Conservation (phyloP, 2,329 filamentous ascomycete species). For the Periglandula ipomoeae region DNA sequence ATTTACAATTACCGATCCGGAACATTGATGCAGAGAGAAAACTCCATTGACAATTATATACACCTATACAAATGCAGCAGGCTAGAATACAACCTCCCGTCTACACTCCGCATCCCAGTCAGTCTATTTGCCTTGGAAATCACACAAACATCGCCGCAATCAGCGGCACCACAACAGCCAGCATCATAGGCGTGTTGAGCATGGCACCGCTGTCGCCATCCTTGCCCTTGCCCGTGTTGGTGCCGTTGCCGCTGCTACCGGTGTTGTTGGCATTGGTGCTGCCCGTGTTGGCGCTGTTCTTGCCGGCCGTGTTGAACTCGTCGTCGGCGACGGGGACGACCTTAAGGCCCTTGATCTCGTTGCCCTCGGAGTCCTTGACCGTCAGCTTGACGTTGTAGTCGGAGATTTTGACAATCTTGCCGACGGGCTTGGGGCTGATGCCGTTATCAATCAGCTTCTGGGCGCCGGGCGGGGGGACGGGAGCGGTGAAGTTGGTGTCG, state of each 20-base stretch:
- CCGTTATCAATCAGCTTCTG: conserved; percentile 69
- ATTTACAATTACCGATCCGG: too few species aligned
- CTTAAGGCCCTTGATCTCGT: conserved; percentile 33
- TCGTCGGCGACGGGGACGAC: conserved; percentile 37
- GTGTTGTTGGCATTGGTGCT: conserved; percentile 13
- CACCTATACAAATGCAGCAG: too few species aligned
- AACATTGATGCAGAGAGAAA: too few species aligned
- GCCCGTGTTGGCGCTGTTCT: conserved; percentile 29
- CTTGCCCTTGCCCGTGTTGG: conserved; percentile 4
- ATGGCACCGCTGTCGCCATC: conserved; percentile 18
- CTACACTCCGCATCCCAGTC: too few species aligned
- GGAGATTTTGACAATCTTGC: conserved; percentile 60
- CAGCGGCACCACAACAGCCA: conserved; percentile 24
- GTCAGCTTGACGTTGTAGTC: conserved; percentile 47
- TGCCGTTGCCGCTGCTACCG: conserved; percentile 13
- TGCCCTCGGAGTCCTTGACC: conserved; percentile 32
- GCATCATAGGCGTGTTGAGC: conserved; percentile 21
- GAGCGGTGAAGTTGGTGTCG: conserved; percentile 71
- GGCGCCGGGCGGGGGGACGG: conserved; percentile 56
- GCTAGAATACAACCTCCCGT: too few species aligned
- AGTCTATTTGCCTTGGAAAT: neutral
- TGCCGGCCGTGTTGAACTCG: conserved; percentile 36
- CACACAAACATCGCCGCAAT: conserved; percentile 26
- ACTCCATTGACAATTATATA: too few species aligned
- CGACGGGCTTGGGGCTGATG: conserved; percentile 52